Base-by-base conservation (phyloP, 1,284 basidiomycete genomes). In the Irpex lacteus region DNA sequence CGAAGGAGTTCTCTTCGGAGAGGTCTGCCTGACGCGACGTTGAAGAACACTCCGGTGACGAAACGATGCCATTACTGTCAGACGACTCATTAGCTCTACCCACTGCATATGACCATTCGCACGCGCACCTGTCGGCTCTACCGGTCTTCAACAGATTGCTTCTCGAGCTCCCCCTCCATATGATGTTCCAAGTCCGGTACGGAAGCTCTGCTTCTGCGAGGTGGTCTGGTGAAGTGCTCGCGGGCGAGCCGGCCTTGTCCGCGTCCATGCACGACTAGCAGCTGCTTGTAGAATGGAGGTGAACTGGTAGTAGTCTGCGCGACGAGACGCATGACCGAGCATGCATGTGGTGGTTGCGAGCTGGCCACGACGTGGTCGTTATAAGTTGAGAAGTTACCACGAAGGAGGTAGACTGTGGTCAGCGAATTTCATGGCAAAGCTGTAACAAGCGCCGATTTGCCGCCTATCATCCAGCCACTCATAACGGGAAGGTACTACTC, bases 261-360 rank as follows among this genome's bases (percentile, higher is more conserved):
- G 65, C 38, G 56, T 47, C 84, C 85, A 87, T 59, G 85, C 85
- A 61, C 79, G 80, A 66, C 77, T 76, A 52, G 85, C 85, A 67
- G 85, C 85, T 47, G 76, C 75, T 65, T 82, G 81, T 3, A 86
- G 75, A 44, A 81, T 77, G 57, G 78, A 75, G 59, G 75, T 72
- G 55, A 72, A 67, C 65, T 70, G 75, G 18, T n/a, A 19, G 74
- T 72, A 67, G 68, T 71, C 75, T 64, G 73, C 74, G 77, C 77
- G 79, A 77, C 80, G 75, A 67, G 75, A 65, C 65, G 76, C 81
- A 82, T 82, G 76, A 72, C 84, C 77, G 79, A 81, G 82, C 87
- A 90, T 89, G 82, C 87, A 89, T 85, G 78, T 56, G 54, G 54
- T 56, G 21, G 50, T 56, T 36, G 26, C 34, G 9, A 26, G 32